A percentile compares a stretch with the other conserved stretches of the same genome.
Evolutionary conservation across 768 basidiomycete species (phyloP).

Genomic region (Aureoboletus auriporus): DNA sequence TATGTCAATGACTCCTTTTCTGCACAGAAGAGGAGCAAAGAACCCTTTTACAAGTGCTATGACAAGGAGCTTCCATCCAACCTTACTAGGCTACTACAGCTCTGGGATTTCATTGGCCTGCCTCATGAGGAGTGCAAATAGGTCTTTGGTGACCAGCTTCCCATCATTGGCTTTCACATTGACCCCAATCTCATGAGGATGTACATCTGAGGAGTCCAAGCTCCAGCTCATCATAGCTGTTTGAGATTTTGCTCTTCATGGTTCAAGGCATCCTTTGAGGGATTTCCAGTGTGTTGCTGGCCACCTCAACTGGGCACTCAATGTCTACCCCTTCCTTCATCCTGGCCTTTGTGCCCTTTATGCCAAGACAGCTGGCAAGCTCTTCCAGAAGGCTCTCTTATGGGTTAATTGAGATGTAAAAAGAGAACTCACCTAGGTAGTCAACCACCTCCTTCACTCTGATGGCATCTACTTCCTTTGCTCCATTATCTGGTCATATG

Average conservation of each 20-base stretch:
- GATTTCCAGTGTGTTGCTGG: slow-evolving; percentile 34
- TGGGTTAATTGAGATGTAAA: too few species aligned
- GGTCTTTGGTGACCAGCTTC: background rate
- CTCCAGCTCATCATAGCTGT: slow-evolving; percentile 13
- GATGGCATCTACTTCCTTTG: too few species aligned
- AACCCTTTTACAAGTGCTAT: background rate
- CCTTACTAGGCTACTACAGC: slow-evolving; percentile 13
- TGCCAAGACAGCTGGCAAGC: too few species aligned
- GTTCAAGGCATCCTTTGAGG: background rate
- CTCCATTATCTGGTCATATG: slow-evolving; percentile 4
- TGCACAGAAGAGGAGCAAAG: background rate
- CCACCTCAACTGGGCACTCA: slow-evolving; percentile 35
- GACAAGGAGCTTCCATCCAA: background rate
- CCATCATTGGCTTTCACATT: slow-evolving; percentile 35
- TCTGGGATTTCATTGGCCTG: slow-evolving; percentile 29
- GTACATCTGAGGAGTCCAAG: slow-evolving; percentile 6
- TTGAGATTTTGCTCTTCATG: slow-evolving; percentile 6
- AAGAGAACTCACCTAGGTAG: too few species aligned
- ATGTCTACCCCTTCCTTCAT: too few species aligned
- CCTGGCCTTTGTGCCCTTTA: too few species aligned
- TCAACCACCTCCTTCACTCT: too few species aligned
- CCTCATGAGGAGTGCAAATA: slow-evolving; percentile 22
- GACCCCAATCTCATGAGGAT: slow-evolving; percentile 25
- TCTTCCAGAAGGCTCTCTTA: too few species aligned
- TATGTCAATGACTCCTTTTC: slow-evolving; percentile 30